A percentile compares a stretch with the other conserved stretches of the same genome.
Conservation (phyloP, 768 basidiomycete species). For the Tulasnella sp. region DNA sequence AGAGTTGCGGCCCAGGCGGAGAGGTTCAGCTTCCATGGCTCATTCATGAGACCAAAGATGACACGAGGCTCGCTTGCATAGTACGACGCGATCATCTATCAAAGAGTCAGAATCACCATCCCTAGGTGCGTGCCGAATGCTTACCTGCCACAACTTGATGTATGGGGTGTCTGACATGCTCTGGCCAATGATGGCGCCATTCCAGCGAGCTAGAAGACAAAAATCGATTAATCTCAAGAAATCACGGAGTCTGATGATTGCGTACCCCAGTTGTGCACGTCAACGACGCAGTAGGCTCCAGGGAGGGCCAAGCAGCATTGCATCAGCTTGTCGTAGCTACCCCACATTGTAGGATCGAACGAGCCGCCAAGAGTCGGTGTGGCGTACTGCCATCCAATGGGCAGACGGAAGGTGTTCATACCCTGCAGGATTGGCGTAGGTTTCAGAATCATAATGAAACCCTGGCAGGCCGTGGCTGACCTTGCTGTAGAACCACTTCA, state of each 20-base stretch:
- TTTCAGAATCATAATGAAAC: not conserved
- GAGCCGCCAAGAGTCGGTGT: slow-evolving; percentile 5
- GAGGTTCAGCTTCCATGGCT: slow-evolving; percentile 45
- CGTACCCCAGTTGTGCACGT: slow-evolving; percentile 21
- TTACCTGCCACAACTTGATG: slow-evolving; percentile 14
- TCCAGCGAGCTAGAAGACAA: slow-evolving; percentile 26
- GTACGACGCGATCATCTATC: not conserved
- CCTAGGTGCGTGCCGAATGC: slow-evolving; percentile 23
- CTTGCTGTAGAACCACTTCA: slow-evolving; percentile 5
- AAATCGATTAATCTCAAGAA: not conserved
- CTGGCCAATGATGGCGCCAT: slow-evolving; percentile 7
- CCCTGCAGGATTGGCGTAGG: not conserved
- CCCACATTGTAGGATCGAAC: not conserved
- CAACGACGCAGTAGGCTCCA: slow-evolving; percentile 13
- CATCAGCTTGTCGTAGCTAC: slow-evolving; percentile 39
- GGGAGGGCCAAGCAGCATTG: slow-evolving; percentile 4
- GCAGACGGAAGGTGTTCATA: not conserved
- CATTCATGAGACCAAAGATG: slow-evolving; percentile 43
- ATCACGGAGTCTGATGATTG: not conserved
- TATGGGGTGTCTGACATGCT: not conserved
- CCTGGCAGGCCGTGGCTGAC: not conserved
- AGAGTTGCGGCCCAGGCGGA: slow-evolving; percentile 37
- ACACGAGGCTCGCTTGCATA: slow-evolving; percentile 3
- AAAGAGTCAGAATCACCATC: slow-evolving; percentile 29
- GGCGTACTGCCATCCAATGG: slow-evolving; percentile 1